Conservation (phyloP, 129 eudicot species). For the Silybum marianum region DNA sequence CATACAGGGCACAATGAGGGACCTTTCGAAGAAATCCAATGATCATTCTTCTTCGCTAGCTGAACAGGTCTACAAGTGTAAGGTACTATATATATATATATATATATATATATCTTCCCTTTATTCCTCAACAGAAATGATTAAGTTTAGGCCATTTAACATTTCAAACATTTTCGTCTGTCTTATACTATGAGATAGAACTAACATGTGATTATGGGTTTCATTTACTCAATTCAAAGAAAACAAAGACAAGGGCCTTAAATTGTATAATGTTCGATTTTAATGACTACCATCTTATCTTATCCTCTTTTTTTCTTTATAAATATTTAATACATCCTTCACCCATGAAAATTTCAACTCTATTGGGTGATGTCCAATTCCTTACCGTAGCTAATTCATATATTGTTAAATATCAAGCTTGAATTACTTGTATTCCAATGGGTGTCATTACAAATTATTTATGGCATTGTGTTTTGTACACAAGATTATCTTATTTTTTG, state of each 20-base stretch:
- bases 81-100: slow-evolving; percentile 22
- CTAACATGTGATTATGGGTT: background rate
- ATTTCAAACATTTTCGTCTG: background rate
- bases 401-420: background rate
- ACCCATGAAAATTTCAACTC: background rate
- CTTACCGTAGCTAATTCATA: background rate
- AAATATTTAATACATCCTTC: background rate
- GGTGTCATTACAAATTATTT: background rate
- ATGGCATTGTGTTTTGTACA: background rate
- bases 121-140: background rate
- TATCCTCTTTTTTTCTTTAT: background rate
- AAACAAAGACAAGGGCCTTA: background rate
- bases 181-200: background rate
- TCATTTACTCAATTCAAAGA: background rate
- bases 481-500: background rate
- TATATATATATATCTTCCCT: too few species aligned
- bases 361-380: background rate
- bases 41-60: slow-evolving; percentile 30
- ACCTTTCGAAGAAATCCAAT: slow-evolving; percentile 42
- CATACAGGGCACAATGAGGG: slow-evolving; percentile 51
- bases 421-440: background rate
- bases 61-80: slow-evolving; percentile 31
- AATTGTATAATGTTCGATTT: background rate
- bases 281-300: background rate
- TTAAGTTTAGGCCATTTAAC: background rate